Conservation (phyloP, 2,329 filamentous ascomycete genomes). For the Ramularia collo-cygni region DNA sequence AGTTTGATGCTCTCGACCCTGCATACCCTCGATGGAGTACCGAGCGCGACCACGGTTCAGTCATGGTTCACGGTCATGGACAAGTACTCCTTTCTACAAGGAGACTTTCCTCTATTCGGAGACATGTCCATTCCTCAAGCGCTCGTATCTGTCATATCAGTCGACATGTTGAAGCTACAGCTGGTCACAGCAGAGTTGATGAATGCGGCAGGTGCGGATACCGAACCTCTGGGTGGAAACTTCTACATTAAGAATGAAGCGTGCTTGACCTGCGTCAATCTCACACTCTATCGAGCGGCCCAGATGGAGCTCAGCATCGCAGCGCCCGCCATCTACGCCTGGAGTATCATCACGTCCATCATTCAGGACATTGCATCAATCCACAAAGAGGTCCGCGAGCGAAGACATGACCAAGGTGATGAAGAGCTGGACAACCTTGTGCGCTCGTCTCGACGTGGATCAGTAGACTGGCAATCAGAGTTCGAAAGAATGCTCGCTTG, state of each 20-base stretch:
- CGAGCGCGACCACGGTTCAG: constrained; percentile 45
- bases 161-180: constrained; percentile 65
- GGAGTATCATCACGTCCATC: constrained; percentile 67
- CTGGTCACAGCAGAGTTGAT: constrained; percentile 49
- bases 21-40: constrained; percentile 16
- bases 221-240: constrained; percentile 5
- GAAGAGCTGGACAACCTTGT: constrained; percentile 11
- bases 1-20: constrained; percentile 50
- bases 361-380: constrained; percentile 46
- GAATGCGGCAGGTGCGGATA: constrained; percentile 13
- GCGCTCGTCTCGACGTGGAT: constrained; percentile 12
- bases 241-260: constrained; percentile 62
- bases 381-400: constrained; percentile 41
- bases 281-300: constrained; percentile 58
- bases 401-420: constrained; percentile 46
- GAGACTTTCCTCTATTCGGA: constrained; percentile 25
- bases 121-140: constrained; percentile 56
- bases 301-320: constrained; percentile 54
- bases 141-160: constrained; percentile 61
- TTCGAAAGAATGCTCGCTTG: constrained; percentile 22
- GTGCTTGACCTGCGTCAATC: constrained; percentile 66
- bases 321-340: constrained; percentile 69
- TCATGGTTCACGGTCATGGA: constrained; percentile 72
- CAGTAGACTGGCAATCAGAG: constrained; percentile 12
- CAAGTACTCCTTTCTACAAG: constrained; percentile 60